A percentile compares a stretch with the other conserved stretches of the same genome.
Evolutionary conservation across 177 flowering plant genomes (phyloP).

Genomic region (Vitis hybrid): DNA sequence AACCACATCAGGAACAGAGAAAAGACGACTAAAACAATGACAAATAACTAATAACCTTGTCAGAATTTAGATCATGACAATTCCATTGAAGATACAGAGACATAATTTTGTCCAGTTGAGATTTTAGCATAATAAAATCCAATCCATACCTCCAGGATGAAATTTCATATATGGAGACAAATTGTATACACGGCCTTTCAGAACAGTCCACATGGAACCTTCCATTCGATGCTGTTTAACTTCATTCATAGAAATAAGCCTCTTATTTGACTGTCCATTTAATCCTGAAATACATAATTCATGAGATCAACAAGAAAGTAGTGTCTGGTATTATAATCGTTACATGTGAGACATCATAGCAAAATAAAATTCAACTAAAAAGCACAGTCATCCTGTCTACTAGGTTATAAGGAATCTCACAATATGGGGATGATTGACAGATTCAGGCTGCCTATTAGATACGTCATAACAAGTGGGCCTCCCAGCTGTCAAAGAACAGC

Average conservation of each 20-base stretch:
- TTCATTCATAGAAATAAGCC: slow-evolving; percentile 79
- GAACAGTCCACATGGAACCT: slow-evolving; percentile 92
- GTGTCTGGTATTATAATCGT: neutral
- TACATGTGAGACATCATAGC: neutral
- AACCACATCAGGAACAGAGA: no score
- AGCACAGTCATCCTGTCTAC: no score
- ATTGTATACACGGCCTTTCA: slow-evolving; percentile 93
- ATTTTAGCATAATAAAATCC: neutral
- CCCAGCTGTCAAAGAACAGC: no score
- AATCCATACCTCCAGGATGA: slow-evolving; percentile 90
- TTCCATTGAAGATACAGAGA: no score
- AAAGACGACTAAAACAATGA: no score
- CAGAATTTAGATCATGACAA: no score
- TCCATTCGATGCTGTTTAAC: slow-evolving; percentile 75
- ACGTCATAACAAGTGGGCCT: no score
- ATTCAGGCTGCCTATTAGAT: no score
- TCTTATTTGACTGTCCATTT: slow-evolving; percentile 81
- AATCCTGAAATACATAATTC: slow-evolving; percentile 49
- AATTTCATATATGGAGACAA: slow-evolving; percentile 90
- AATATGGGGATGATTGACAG: no score
- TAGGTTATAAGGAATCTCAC: no score
- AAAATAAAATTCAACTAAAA: neutral
- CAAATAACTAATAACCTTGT: no score
- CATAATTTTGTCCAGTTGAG: neutral
- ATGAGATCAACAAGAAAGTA: neutral